Percentiles rank a stretch among this genome's conserved stretches.
Evolutionary conservation across 306 rosid genomes (phyloP).

Genomic region (Pyrus betulifolia): DNA sequence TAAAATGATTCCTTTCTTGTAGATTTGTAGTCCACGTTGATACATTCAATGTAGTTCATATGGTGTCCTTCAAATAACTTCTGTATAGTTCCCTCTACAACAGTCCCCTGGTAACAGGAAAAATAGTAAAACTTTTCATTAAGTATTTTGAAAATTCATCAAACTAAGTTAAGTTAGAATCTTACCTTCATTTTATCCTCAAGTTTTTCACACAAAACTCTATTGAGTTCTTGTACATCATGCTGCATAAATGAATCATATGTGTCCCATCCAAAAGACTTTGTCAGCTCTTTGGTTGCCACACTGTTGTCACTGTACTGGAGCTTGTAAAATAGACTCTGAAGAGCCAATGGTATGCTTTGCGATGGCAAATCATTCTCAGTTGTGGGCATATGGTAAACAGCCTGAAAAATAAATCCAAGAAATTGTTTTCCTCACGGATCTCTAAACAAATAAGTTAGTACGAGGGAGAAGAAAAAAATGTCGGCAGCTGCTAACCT

Average conservation of each 20-base stretch:
- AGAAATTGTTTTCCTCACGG: constrained; percentile 6
- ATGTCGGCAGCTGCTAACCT: constrained; percentile 36
- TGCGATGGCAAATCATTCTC: constrained; percentile 86
- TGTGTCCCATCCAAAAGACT: constrained; percentile 94
- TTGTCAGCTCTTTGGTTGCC: constrained; percentile 84
- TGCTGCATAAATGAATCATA: constrained; percentile 94
- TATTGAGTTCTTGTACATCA: constrained; percentile 84
- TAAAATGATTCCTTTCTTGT: constrained; percentile 98
- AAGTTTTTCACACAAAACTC: constrained; percentile 82
- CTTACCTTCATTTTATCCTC: constrained; percentile 89
- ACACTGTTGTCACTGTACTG: constrained; percentile 85
- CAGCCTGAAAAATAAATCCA: constrained; percentile 62
- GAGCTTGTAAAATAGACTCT: constrained; percentile 82
- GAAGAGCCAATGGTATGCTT: constrained; percentile 87
- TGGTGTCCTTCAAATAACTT: constrained; percentile 98
- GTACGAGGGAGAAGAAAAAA: not conserved
- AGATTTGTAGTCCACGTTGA: constrained; percentile 97
- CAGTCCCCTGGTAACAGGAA: constrained; percentile 61
- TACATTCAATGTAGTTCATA: constrained; percentile 97
- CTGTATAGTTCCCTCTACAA: constrained; percentile 98
- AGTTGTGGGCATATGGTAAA: constrained; percentile 90
- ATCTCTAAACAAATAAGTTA: constrained; percentile 14
- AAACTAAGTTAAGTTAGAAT: not conserved
- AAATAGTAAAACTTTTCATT: not conserved
- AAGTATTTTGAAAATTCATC: not conserved